phyloP scores from a whole-genome alignment of 2,329 filamentous ascomycete genomes.

The Sclerotinia spermophila region DNA sequence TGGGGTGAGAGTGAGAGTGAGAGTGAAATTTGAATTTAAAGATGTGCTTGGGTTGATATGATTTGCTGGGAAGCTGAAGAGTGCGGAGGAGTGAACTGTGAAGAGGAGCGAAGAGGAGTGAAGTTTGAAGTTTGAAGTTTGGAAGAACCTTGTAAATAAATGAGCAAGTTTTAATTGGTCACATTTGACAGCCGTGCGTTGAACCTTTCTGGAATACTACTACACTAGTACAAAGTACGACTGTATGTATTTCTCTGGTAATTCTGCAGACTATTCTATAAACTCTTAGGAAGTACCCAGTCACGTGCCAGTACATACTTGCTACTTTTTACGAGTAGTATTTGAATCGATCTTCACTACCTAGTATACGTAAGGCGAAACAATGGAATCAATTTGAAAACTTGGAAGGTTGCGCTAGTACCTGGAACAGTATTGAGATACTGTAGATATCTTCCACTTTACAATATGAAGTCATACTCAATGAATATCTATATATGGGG shows the following conservation, averaged over 20 bases:
- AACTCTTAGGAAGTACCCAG: neutral
- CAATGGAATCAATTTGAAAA: neutral
- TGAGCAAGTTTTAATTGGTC: slow-evolving; percentile 8
- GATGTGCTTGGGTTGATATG: neutral
- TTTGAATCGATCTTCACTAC: neutral
- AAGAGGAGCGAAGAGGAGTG: neutral
- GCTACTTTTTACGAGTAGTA: no score
- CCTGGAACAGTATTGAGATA: neutral
- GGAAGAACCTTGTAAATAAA: neutral
- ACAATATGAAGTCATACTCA: neutral
- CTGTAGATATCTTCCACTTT: neutral
- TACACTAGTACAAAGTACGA: no score
- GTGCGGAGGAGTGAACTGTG: neutral
- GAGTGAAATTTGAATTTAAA: neutral
- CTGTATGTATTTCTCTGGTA: no score
- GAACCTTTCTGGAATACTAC: neutral
- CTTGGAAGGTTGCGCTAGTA: neutral
- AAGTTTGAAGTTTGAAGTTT: slow-evolving; percentile 3
- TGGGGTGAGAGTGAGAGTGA: neutral
- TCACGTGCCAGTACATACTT: neutral
- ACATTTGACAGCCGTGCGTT: neutral
- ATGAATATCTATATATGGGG: neutral
- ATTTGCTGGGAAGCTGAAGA: neutral
- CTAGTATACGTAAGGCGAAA: neutral
- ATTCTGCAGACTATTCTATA: no score